These are phyloP conservation scores for Teratosphaeria destructans DNA, from an alignment of 2,329 filamentous ascomycete genomes.

Conservation along the genomic window DNA sequence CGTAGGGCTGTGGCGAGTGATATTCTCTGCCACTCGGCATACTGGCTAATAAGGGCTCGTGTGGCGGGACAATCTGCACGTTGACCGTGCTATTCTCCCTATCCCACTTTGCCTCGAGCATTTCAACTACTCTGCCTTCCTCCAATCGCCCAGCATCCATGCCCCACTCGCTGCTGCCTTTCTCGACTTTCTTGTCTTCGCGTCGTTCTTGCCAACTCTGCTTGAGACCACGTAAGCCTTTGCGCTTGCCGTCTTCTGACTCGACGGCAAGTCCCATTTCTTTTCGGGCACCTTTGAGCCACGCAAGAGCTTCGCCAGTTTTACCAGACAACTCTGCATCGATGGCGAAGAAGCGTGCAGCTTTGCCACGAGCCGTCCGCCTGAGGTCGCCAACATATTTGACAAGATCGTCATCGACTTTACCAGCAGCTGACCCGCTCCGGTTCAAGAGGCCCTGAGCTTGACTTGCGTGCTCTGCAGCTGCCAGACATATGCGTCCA, in stretches of 20 bases:
- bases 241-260: constrained; percentile 37
- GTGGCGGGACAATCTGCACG: constrained; percentile 63
- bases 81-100: constrained; percentile 93
- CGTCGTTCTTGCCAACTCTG: constrained; percentile 66
- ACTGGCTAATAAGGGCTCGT: constrained; percentile 59
- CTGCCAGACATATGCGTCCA: constrained; percentile 75
- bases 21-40: constrained; percentile 88
- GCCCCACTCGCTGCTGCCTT: constrained; percentile 57
- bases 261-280: constrained; percentile 55
- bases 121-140: constrained; percentile 74
- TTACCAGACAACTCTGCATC: constrained; percentile 76
- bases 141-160: constrained; percentile 75
- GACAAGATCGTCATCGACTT: constrained; percentile 54
- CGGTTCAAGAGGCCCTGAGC: constrained; percentile 46
- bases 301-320: constrained; percentile 75
- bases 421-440: constrained; percentile 29
- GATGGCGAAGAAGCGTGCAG: constrained; percentile 81
- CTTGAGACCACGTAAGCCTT: constrained; percentile 54
- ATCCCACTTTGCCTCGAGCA: constrained; percentile 80
- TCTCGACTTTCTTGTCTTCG: constrained; percentile 71
- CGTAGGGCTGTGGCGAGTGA: constrained; percentile 59
- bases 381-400: constrained; percentile 68
- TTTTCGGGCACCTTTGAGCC: constrained; percentile 67
- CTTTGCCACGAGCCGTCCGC: constrained; percentile 67
- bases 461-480: constrained; percentile 74